phyloP scores from a whole-genome alignment of 352 stramenopile genomes.

The Discostella stelligera region DNA sequence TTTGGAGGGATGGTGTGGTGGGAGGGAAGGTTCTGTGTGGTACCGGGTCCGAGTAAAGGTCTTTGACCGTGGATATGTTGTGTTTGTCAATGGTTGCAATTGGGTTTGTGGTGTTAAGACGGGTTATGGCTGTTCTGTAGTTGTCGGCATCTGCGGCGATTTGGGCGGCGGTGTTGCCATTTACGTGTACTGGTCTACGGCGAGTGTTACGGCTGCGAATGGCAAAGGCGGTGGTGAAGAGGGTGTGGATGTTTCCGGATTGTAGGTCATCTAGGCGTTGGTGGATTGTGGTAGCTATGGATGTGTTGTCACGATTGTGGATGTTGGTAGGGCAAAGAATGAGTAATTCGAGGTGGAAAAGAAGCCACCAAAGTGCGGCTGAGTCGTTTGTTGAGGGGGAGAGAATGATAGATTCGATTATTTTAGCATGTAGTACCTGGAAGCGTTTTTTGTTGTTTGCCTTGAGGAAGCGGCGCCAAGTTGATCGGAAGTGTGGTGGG shows the following conservation, averaged over 20 bases:
- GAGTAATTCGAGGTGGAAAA: constrained; percentile 9
- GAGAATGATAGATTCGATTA: background rate
- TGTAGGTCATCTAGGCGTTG: background rate
- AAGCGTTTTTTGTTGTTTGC: background rate
- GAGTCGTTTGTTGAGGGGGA: background rate
- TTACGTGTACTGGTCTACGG: background rate
- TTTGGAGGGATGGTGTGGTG: background rate
- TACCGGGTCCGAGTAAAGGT: background rate
- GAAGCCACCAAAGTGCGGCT: too few relatives aligned
- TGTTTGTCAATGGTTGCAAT: constrained; percentile 12
- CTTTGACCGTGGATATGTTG: constrained; percentile 6
- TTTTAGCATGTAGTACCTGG: too few relatives aligned
- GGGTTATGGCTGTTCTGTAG: constrained; percentile 14
- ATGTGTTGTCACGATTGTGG: background rate
- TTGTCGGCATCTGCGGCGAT: constrained; percentile 30
- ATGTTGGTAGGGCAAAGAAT: too few relatives aligned
- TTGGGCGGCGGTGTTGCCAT: background rate
- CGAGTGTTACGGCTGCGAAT: background rate
- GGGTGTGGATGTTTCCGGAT: background rate
- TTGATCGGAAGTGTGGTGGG: constrained; percentile 6
- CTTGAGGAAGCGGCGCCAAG: background rate
- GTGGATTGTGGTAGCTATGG: background rate
- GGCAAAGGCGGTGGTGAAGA: background rate
- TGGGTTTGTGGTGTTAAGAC: background rate
- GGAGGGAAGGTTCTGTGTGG: background rate